A percentile compares a stretch with the other conserved stretches of the same genome.
Conservation (phyloP, 148 eudicot species). For the Cornus florida region DNA sequence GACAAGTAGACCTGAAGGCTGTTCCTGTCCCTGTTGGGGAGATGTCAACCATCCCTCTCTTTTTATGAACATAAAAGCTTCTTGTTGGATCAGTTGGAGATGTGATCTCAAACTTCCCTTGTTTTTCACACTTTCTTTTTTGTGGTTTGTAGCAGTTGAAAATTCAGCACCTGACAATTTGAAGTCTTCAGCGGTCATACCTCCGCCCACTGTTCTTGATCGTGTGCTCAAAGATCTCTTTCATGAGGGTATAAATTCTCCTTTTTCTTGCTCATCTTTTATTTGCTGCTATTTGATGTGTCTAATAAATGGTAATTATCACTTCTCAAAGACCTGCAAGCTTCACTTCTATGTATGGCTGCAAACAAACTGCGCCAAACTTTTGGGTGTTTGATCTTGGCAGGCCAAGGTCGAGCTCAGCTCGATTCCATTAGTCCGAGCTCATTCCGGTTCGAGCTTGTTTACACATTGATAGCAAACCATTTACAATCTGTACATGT, state of each 20-base stretch:
- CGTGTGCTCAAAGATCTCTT: constrained; percentile 92
- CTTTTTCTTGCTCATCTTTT: background rate
- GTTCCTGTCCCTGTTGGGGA: no score
- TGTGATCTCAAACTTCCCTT: constrained; percentile 11
- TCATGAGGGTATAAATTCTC: constrained; percentile 59
- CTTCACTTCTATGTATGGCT: background rate
- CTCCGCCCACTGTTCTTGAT: constrained; percentile 95
- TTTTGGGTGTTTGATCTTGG: no score
- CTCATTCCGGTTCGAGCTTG: no score
- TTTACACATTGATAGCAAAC: no score
- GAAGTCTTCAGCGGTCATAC: constrained; percentile 74
- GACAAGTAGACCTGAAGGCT: background rate
- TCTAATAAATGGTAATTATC: background rate
- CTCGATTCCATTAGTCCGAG: no score
- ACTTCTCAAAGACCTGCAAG: background rate
- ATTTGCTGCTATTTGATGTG: background rate
- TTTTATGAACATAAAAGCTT: constrained; percentile 7
- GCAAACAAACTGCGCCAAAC: no score
- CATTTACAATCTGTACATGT: no score
- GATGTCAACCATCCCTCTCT: no score
- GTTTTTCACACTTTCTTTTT: constrained; percentile 5
- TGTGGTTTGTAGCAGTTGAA: constrained; percentile 49
- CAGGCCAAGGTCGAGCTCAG: background rate
- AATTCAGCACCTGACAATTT: constrained; percentile 61
- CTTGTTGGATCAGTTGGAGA: background rate